Evolutionary conservation across 345 rosid genomes (phyloP), one percentile per base, ranked within the genome.

Genomic region (Carallia brachiata): DNA sequence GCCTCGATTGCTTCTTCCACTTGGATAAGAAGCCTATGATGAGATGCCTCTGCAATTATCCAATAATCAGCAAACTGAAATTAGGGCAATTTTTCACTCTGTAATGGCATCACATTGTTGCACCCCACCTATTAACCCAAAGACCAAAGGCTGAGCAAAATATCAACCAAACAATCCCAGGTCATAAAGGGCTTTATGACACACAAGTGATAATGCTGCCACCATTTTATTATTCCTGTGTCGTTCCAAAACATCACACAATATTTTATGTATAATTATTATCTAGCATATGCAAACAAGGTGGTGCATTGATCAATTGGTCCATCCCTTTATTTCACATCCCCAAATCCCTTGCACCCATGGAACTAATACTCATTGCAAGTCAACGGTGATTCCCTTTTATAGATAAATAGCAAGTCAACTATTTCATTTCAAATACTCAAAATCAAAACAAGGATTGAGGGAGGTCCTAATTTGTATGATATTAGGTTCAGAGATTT

Each of bases 21-120:
- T 55, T 92, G 80, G 66, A 77, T 65, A 28, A 90, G 70, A 70
- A 90, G 89, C 77, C 86, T 92, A 73, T 83, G 86, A 79, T 90
- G 90, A 23, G 89, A 78, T 37, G 84, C 80, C 82, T 79, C 99
- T 96, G 94, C 52, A 66, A 69, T 63, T 36, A 73, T 36, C 69
- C 65, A 53, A 31, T 63, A 60, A 60, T 23, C 47, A 39, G 48
- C 13, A 28, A 55, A 32, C 15, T 18, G 19, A 52, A 34, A 54
- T 32, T 2, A 55, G 23, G 53, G 16, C 15, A 44, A 12, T 44
- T 10, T 44, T 23, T 70, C 19, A 34, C 19, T 52, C 13, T 23
- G 59, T 55, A 4, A 55, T 5, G 2, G 32, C 5, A 55, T 55
- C 15, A 55, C 27, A n/a, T n/a, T 55, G 13, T 55, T 23, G 32